A percentile compares a stretch with the other conserved stretches of the same genome.
These are phyloP conservation scores for Niebla homalea DNA, from an alignment of 495 filamentous ascomycete species.

Conservation along the genomic window DNA sequence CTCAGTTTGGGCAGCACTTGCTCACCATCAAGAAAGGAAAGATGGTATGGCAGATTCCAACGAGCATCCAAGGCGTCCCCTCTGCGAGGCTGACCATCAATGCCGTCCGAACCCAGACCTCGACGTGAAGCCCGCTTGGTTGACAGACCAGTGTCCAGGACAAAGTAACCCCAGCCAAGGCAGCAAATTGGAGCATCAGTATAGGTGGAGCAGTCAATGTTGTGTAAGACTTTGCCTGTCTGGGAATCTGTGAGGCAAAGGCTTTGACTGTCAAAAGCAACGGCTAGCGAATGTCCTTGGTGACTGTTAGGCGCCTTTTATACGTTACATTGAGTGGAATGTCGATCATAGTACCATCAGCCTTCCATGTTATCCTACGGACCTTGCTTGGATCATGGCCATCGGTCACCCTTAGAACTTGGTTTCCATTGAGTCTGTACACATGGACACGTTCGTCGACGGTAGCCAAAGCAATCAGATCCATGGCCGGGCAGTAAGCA, in stretches of 20 bases:
- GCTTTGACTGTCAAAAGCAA: conserved; percentile 59
- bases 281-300: conserved; percentile 58
- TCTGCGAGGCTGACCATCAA: conserved; percentile 22
- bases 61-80: conserved; percentile 15
- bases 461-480: conserved; percentile 61
- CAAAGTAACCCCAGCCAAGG: conserved; percentile 51
- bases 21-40: conserved; percentile 68
- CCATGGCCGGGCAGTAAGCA: conserved; percentile 70
- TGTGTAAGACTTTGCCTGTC: conserved; percentile 64
- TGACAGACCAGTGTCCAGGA: conserved; percentile 6
- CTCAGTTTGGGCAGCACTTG: conserved; percentile 69
- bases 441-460: conserved; percentile 48
- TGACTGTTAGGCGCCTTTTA: neutral
- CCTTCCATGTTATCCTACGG: conserved; percentile 59
- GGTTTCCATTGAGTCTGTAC: conserved; percentile 55
- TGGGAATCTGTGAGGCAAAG: conserved; percentile 62
- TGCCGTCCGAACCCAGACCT: conserved; percentile 28
- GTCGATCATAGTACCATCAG: conserved; percentile 44
- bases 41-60: conserved; percentile 59
- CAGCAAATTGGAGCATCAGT: conserved; percentile 40
- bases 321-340: neutral
- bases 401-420: conserved; percentile 47
- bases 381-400: conserved; percentile 32
- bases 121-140: conserved; percentile 24
- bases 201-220: conserved; percentile 36